Evolutionary conservation across 768 basidiomycete species (phyloP).

Genomic region (Lactarius deliciosus): DNA sequence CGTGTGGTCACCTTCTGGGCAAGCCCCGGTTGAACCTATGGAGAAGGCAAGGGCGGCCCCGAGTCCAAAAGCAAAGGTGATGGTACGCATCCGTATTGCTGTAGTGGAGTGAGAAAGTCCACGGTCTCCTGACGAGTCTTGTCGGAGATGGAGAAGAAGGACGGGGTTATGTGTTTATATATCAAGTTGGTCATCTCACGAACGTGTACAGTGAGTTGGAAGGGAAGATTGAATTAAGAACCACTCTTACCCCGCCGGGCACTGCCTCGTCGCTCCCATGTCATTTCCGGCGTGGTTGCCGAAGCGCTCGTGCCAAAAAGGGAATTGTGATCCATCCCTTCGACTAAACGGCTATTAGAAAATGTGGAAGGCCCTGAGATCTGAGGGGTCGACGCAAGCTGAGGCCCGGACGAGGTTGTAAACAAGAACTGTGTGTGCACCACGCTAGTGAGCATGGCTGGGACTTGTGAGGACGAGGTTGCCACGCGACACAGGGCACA

Average conservation of each 20-base stretch:
- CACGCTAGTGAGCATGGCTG: no score
- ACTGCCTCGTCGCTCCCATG: not conserved
- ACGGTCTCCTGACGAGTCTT: no score
- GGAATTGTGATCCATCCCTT: no score
- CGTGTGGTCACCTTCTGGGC: conserved; percentile 25
- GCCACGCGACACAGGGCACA: no score
- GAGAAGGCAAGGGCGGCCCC: conserved; percentile 30
- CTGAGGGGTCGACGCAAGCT: no score
- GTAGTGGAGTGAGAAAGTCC: not conserved
- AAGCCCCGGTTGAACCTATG: conserved; percentile 18
- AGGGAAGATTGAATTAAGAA: not conserved
- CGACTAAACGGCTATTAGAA: no score
- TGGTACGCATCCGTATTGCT: not conserved
- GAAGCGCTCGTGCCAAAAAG: no score
- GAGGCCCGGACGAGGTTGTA: no score
- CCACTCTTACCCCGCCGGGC: not conserved
- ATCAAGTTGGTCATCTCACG: conserved; percentile 31
- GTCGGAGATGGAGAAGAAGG: not conserved
- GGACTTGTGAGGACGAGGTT: no score
- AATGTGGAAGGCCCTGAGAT: no score
- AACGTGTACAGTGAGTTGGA: conserved; percentile 61
- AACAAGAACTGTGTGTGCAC: no score
- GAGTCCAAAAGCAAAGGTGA: conserved; percentile 19
- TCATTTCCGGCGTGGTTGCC: no score
- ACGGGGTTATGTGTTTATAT: not conserved